Conservation (phyloP, 2,329 filamentous ascomycete species). For the Zopfia rhizophila region DNA sequence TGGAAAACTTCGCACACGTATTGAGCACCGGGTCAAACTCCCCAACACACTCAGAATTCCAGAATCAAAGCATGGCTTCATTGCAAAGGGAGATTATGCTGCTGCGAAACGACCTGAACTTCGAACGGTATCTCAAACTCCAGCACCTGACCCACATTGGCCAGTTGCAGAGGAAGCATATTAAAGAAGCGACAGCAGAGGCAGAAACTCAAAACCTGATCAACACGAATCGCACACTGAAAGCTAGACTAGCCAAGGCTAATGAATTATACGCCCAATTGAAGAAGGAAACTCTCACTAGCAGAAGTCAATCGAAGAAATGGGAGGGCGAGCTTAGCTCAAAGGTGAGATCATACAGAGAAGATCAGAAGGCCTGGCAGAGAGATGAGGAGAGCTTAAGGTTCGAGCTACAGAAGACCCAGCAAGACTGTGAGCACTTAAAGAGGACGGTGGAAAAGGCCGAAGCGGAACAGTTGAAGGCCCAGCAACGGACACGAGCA, state of each 20-base stretch:
- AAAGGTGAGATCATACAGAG: conserved; percentile 73
- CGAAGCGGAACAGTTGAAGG: conserved; percentile 70
- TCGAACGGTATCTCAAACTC: conserved; percentile 84
- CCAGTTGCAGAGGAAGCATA: conserved; percentile 77
- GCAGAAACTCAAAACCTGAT: conserved; percentile 85
- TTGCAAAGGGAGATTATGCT: conserved; percentile 80
- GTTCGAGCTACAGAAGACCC: conserved; percentile 67
- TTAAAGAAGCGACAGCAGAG: conserved; percentile 80
- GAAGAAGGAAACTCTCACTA: conserved; percentile 77
- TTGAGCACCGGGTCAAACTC: conserved; percentile 32
- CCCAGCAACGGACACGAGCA: conserved; percentile 66
- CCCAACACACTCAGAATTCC: conserved; percentile 40
- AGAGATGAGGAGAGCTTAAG: conserved; percentile 67
- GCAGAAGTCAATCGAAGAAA: conserved; percentile 78
- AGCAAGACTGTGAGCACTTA: conserved; percentile 71
- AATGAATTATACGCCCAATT: conserved; percentile 76
- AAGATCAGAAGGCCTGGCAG: conserved; percentile 75
- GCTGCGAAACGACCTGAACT: conserved; percentile 81
- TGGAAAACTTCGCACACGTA: conserved; percentile 46
- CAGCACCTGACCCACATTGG: conserved; percentile 86
- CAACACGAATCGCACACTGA: conserved; percentile 78
- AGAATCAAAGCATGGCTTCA: conserved; percentile 53
- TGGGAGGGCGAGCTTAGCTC: conserved; percentile 77
- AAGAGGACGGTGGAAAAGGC: conserved; percentile 72
- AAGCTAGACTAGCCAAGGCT: conserved; percentile 76